Conservation (phyloP, 2,329 filamentous ascomycete genomes). For the Mycosphaerella sp. region DNA sequence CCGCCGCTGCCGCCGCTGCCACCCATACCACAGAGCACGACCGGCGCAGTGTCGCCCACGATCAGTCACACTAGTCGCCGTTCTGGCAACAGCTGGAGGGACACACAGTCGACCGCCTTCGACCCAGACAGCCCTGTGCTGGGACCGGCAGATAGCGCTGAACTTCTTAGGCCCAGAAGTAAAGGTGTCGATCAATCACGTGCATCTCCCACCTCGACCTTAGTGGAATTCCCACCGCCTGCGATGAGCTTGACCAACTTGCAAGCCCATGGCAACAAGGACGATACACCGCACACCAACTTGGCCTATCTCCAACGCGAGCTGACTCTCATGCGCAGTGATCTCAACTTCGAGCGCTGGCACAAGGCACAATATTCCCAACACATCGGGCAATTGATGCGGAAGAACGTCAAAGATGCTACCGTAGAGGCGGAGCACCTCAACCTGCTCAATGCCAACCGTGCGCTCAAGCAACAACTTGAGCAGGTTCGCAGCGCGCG, state of each 20-base stretch:
- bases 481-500: conserved; percentile 33
- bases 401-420: conserved; percentile 68
- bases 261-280: conserved; percentile 10
- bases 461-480: conserved; percentile 64
- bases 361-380: conserved; percentile 77
- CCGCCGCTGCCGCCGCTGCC: conserved; percentile 38
- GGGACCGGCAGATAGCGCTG: conserved; percentile 38
- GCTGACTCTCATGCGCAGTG: conserved; percentile 69
- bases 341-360: conserved; percentile 76
- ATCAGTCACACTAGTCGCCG: conserved; percentile 29
- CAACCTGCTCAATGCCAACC: conserved; percentile 70
- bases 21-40: conserved; percentile 22
- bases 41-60: conserved; percentile 29
- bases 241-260: conserved; percentile 1
- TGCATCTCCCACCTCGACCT: conserved; percentile 13
- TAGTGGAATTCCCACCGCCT: conserved; percentile 28
- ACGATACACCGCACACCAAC: conserved; percentile 30
- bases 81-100: conserved; percentile 46
- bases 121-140: conserved; percentile 58
- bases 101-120: conserved; percentile 49
- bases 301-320: conserved; percentile 61
- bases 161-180: conserved; percentile 19
- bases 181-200: conserved; percentile 8
- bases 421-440: conserved; percentile 77
- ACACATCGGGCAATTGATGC: conserved; percentile 71